A percentile compares a stretch with the other conserved stretches of the same genome.
Conservation (phyloP, 1,284 basidiomycete genomes). For the Tylopilus orsonianus region DNA sequence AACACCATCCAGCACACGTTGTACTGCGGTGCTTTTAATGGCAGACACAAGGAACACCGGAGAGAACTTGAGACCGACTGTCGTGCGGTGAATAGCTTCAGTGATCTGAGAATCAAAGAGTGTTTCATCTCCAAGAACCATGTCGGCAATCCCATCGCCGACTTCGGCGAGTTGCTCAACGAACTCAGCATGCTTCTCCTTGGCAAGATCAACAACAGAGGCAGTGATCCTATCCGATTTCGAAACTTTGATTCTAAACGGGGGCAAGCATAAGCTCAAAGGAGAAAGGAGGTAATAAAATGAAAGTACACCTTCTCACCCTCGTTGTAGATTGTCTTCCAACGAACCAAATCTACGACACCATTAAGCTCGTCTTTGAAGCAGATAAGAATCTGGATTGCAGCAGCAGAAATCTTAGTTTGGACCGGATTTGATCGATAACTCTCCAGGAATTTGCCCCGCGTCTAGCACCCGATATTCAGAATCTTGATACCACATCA, state of each 20-base stretch:
- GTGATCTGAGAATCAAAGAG: slow-evolving; percentile 77
- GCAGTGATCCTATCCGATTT: slow-evolving; percentile 89
- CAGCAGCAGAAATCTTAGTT: slow-evolving; percentile 93
- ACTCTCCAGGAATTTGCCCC: slow-evolving; percentile 98
- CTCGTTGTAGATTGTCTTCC: slow-evolving; percentile 95
- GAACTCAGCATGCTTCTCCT: slow-evolving; percentile 85
- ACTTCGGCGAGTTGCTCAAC: slow-evolving; percentile 96
- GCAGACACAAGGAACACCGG: slow-evolving; percentile 98
- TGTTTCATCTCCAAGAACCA: slow-evolving; percentile 84
- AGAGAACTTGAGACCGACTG: slow-evolving; percentile 86
- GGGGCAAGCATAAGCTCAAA: slow-evolving; percentile 1
- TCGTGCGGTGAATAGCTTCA: slow-evolving; percentile 86
- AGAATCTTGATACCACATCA: background rate
- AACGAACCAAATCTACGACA: slow-evolving; percentile 92
- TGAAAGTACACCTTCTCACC: slow-evolving; percentile 86
- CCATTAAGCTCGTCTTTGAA: slow-evolving; percentile 87
- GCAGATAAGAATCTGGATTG: slow-evolving; percentile 97
- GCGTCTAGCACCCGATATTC: slow-evolving; percentile 53
- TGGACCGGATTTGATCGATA: slow-evolving; percentile 87
- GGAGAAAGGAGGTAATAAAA: background rate
- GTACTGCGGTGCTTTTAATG: slow-evolving; percentile 97
- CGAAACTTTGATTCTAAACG: slow-evolving; percentile 69
- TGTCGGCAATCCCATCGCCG: slow-evolving; percentile 91
- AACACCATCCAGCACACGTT: slow-evolving; percentile 92
- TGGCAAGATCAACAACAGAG: slow-evolving; percentile 69